A percentile compares a stretch with the other conserved stretches of the same genome.
These are phyloP conservation scores for Zygnema circumcarinatum DNA, from an alignment of 139 green algal species.

Conservation along the genomic window DNA sequence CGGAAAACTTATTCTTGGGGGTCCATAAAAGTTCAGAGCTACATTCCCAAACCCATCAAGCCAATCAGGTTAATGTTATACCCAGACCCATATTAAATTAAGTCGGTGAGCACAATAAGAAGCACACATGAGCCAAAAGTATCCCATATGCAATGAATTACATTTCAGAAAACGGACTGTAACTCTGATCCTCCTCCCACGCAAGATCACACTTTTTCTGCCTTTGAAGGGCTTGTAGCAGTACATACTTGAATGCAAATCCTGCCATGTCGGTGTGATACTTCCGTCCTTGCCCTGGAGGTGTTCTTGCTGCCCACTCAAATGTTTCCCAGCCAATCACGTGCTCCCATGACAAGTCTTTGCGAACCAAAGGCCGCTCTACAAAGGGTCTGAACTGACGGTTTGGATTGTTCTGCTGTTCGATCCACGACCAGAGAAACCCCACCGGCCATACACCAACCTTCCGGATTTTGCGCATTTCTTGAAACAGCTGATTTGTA, in stretches of 20 bases:
- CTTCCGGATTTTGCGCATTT: conserved; percentile 16
- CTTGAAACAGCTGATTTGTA: conserved; percentile 35
- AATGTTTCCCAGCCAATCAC: conserved; percentile 43
- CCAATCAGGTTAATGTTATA: too few species aligned
- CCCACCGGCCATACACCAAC: conserved; percentile 36
- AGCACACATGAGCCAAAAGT: too few species aligned
- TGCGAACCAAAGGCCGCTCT: conserved; percentile 33
- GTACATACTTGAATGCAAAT: conserved; percentile 44
- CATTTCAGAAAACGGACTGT: too few species aligned
- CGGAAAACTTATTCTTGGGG: background rate
- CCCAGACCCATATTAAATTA: too few species aligned
- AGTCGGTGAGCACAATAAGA: too few species aligned
- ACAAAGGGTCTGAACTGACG: background rate
- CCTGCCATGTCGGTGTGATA: conserved; percentile 38
- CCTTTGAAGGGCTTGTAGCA: background rate
- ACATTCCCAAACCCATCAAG: background rate
- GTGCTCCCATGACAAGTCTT: background rate
- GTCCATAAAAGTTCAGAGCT: conserved; percentile 3
- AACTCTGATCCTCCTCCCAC: too few species aligned
- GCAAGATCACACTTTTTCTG: too few species aligned
- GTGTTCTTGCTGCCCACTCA: background rate
- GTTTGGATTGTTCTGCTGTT: background rate
- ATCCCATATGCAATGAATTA: too few species aligned
- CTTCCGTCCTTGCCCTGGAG: background rate
- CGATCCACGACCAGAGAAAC: conserved; percentile 23